Percentiles rank a stretch among this genome's conserved stretches.
Evolutionary conservation across 345 rosid species (phyloP).

Genomic region (Physaria fendleri): DNA sequence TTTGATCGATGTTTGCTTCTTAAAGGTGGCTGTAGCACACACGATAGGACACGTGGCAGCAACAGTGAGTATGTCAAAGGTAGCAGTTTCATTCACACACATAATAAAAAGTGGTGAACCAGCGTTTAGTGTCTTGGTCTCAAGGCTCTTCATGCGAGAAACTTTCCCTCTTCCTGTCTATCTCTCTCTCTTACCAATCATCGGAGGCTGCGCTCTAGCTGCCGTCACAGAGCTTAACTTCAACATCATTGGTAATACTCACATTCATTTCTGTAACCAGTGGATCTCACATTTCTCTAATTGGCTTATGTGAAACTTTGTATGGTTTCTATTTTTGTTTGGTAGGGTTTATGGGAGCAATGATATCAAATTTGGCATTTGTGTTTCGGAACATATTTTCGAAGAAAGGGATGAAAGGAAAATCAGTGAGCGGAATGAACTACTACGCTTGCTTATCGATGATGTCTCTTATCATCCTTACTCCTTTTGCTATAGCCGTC

Average conservation of each 20-base stretch:
- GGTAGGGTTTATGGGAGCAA: constrained; percentile 98
- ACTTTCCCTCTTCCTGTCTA: constrained; percentile 69
- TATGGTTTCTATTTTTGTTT: background rate
- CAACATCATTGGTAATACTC: constrained; percentile 58
- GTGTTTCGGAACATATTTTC: constrained; percentile 93
- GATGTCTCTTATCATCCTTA: constrained; percentile 74
- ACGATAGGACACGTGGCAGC: constrained; percentile 98
- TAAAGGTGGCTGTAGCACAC: constrained; percentile 91
- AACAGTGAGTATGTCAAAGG: constrained; percentile 97
- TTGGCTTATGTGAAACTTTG: background rate
- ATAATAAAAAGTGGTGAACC: constrained; percentile 98
- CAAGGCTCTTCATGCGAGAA: constrained; percentile 69
- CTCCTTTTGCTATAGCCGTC: constrained; percentile 82
- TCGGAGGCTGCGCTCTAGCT: constrained; percentile 87
- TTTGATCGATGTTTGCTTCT: background rate
- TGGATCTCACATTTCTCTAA: background rate
- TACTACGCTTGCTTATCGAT: constrained; percentile 90
- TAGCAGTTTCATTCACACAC: constrained; percentile 95
- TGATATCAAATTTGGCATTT: constrained; percentile 91
- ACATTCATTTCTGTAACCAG: background rate
- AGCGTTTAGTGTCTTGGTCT: constrained; percentile 84
- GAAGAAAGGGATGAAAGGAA: constrained; percentile 93
- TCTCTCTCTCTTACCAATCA: constrained; percentile 81
- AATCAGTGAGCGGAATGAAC: constrained; percentile 91
- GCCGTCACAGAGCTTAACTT: constrained; percentile 93